Evolutionary conservation across 1,284 basidiomycete species (phyloP).

Genomic region (Cystobasidium sp.): DNA sequence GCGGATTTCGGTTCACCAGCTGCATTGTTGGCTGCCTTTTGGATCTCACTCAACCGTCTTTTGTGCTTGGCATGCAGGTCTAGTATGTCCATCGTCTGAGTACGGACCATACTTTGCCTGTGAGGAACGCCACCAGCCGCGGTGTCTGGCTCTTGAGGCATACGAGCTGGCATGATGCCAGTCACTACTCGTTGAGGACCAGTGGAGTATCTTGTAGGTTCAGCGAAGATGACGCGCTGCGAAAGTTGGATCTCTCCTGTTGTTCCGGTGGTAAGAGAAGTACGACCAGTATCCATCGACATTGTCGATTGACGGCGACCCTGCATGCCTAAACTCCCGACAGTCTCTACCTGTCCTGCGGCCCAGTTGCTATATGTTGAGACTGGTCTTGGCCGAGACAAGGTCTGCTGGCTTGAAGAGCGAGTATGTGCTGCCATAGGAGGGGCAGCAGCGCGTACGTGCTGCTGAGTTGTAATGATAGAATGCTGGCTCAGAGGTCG

Average conservation of each 20-base stretch:
- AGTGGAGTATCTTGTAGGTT: conserved; percentile 17
- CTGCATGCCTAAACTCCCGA: not conserved
- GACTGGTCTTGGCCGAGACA: not conserved
- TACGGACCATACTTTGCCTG: conserved; percentile 20
- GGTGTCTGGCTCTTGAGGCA: not conserved
- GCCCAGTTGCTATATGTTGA: conserved; percentile 6
- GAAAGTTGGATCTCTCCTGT: not conserved
- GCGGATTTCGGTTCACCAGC: not conserved
- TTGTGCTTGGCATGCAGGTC: conserved; percentile 34
- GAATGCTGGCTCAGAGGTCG: conserved; percentile 37
- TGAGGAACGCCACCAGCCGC: not conserved
- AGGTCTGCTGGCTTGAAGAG: not conserved
- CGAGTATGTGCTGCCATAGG: not conserved
- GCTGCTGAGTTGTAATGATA: conserved; percentile 7
- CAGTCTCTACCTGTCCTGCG: not conserved
- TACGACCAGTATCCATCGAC: conserved; percentile 2
- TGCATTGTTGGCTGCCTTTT: not conserved
- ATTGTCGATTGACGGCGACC: conserved; percentile 10
- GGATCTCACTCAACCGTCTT: conserved; percentile 37
- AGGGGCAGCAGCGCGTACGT: not conserved
- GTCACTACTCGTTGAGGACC: conserved; percentile 34
- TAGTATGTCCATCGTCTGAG: conserved; percentile 39
- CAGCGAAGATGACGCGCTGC: not conserved
- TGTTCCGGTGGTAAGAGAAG: not conserved
- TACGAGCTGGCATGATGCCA: conserved; percentile 25